Percentiles rank a stretch among this genome's conserved stretches.
phyloP scores from a whole-genome alignment of 164 flowering plant species.

The Magnolia sinica region DNA sequence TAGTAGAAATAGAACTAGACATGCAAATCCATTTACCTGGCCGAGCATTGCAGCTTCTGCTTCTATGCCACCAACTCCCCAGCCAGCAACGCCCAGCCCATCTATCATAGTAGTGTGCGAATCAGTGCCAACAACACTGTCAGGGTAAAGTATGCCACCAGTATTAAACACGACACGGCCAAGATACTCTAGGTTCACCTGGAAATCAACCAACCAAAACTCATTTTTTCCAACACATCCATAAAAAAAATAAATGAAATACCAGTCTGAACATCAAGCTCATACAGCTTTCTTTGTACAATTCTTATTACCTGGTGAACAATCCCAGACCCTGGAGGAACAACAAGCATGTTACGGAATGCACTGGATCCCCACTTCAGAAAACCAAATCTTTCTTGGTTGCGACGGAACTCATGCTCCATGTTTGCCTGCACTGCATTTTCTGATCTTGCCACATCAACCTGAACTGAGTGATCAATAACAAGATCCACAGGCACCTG shows the following conservation, averaged over 20 bases:
- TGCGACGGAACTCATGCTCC: slow-evolving; percentile 89
- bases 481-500: slow-evolving; percentile 99
- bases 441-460: slow-evolving; percentile 82
- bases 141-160: slow-evolving; percentile 81
- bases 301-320: slow-evolving; percentile 68
- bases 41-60: slow-evolving; percentile 99
- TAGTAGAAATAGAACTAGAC: no score
- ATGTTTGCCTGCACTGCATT: slow-evolving; percentile 91
- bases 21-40: slow-evolving; percentile 46
- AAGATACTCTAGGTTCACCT: slow-evolving; percentile 92
- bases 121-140: slow-evolving; percentile 96
- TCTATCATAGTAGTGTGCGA: slow-evolving; percentile 98
- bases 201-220: slow-evolving; percentile 14
- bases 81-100: slow-evolving; percentile 96
- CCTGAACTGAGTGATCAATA: slow-evolving; percentile 95
- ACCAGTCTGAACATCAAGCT: neutral
- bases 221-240: neutral
- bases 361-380: slow-evolving; percentile 93
- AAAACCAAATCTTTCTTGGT: slow-evolving; percentile 88
- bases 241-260: neutral
- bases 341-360: slow-evolving; percentile 89
- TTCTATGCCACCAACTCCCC: slow-evolving; percentile 99
- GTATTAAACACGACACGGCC: slow-evolving; percentile 90
- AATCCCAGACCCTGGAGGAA: slow-evolving; percentile 97
- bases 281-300: neutral